A percentile compares a stretch with the other conserved stretches of the same genome.
Conservation (phyloP, 2,329 filamentous ascomycete species). For the Sporothrix protearum region DNA sequence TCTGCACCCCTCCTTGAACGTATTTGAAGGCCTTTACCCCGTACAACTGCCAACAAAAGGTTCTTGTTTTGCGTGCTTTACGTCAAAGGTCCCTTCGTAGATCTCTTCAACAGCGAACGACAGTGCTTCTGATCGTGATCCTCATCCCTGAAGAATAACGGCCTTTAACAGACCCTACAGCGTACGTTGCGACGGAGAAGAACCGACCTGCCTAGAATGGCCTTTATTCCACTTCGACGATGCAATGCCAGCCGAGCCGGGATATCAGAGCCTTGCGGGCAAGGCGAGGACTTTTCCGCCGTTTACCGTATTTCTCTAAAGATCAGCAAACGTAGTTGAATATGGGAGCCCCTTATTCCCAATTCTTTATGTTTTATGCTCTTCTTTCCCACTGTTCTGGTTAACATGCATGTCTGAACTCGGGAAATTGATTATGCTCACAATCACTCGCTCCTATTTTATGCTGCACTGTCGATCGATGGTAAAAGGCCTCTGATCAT, state of each 20-base stretch:
- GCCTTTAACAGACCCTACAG: neutral
- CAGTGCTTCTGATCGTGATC: neutral
- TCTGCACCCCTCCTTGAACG: neutral
- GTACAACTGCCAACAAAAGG: neutral
- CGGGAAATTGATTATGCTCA: constrained; percentile 11
- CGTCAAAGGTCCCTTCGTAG: neutral
- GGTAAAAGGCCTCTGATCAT: neutral
- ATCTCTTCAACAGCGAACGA: neutral
- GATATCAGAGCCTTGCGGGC: neutral
- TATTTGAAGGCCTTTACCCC: neutral
- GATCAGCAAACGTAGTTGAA: neutral
- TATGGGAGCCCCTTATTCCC: neutral
- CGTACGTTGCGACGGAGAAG: neutral
- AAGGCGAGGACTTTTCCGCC: neutral
- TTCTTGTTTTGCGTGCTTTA: neutral
- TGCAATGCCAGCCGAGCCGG: neutral
- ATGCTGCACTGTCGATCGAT: neutral
- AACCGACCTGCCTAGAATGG: neutral
- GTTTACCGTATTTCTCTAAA: neutral
- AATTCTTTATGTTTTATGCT: no score
- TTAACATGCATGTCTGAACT: constrained; percentile 12
- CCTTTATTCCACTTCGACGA: neutral
- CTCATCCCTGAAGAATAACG: constrained; percentile 11
- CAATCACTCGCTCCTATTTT: neutral
- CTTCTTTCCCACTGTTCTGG: neutral